These are phyloP conservation scores for Madurella fahalii DNA, from an alignment of 2,329 filamentous ascomycete species.

Conservation along the genomic window DNA sequence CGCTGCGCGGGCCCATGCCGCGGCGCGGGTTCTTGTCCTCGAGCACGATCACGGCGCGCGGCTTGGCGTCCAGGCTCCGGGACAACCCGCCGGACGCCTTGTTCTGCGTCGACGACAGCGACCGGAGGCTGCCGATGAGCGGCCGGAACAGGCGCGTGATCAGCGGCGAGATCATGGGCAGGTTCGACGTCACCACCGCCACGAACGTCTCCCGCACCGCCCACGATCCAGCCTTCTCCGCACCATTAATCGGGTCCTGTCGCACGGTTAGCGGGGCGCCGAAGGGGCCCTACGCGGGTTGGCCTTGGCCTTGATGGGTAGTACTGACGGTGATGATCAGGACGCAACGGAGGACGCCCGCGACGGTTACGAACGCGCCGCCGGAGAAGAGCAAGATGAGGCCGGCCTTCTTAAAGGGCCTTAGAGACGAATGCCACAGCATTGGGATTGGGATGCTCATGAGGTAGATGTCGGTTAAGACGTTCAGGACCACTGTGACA, in stretches of 20 bases:
- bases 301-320: background rate
- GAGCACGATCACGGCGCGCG: constrained; percentile 21
- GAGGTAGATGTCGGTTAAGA: constrained; percentile 39
- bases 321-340: constrained; percentile 40
- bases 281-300: no score
- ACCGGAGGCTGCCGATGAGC: constrained; percentile 35
- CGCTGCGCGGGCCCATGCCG: constrained; percentile 26
- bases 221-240: constrained; percentile 38
- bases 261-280: background rate
- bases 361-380: constrained; percentile 52
- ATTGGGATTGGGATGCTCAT: constrained; percentile 43
- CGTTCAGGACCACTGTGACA: constrained; percentile 37
- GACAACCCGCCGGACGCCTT: constrained; percentile 10
- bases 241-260: constrained; percentile 35
- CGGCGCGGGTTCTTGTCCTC: constrained; percentile 30
- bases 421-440: constrained; percentile 49
- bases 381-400: constrained; percentile 53
- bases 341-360: constrained; percentile 50
- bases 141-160: constrained; percentile 36
- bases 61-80: constrained; percentile 11
- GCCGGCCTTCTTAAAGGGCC: constrained; percentile 46
- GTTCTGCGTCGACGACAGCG: constrained; percentile 21
- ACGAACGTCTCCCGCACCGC: constrained; percentile 39
- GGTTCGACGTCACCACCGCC: constrained; percentile 36
- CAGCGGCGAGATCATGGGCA: constrained; percentile 41